Evolutionary conservation across 345 rosid species (phyloP), one percentile per base, ranked within the genome.

Genomic region (Gossypium raimondii): DNA sequence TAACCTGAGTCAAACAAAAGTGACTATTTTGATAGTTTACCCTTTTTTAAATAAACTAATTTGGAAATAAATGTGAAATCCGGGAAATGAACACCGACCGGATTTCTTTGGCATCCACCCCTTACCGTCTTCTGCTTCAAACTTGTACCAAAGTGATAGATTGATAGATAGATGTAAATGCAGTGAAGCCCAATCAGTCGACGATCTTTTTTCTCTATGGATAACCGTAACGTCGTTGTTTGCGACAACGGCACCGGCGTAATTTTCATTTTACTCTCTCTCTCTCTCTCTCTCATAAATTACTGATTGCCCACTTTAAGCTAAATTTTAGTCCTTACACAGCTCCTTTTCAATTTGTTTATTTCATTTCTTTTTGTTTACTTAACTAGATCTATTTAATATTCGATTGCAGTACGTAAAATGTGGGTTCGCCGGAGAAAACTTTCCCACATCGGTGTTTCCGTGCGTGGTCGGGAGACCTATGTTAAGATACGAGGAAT

Each of bases 171-270:
- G 45, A 9, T 16, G 20, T 29, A 62, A 29, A 61, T 27, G 66
- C 44, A 29, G 20, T 61, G 17, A 61, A 61, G 9, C 66, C 20
- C 43, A 61, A 61, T 10, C 20, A 61, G 17, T 29, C 12, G 16
- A 14, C 66, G 43, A 14, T 61, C 7, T 14, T 13, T 29, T 3
- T 61, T 27, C n/a, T 27, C 43, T 18, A 94, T 94, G 98, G 95
- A 94, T 73, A 91, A 73, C 80, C 82, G 75, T 75, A 94, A 88
- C 79, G 98, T 92, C 82, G 85, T 92, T 80, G 98, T 91, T 66
- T 92, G 98, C 82, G 97, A 92, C 86, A 92, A 92, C 76, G 98
- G 98, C 85, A 94, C 98, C 65, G 97, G 98, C 80, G 98, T 91
- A 94, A 74, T 62, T 34, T 34, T 34, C 41, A 12, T 34, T 68